phyloP scores from a whole-genome alignment of 2,329 filamentous ascomycete genomes.

The Colletotrichum horii region DNA sequence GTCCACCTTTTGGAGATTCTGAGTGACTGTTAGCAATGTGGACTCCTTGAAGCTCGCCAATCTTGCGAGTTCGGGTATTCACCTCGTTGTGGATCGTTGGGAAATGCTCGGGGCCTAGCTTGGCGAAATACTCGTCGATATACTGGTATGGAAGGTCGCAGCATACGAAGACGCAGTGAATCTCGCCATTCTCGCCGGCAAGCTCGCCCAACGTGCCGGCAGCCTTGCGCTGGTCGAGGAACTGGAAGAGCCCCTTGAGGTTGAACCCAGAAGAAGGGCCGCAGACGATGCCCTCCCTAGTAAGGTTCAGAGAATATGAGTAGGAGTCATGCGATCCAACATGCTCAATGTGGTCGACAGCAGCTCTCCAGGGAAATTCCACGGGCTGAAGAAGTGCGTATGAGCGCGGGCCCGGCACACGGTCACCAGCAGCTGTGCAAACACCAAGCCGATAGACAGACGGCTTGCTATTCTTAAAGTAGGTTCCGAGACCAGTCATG shows the following conservation, averaged over 20 bases:
- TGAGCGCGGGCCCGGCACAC: conserved; percentile 63
- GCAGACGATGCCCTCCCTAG: conserved; percentile 61
- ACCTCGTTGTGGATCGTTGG: conserved; percentile 51
- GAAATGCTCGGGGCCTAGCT: conserved; percentile 54
- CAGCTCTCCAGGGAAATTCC: conserved; percentile 62
- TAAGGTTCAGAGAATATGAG: conserved; percentile 56
- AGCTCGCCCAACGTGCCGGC: conserved; percentile 48
- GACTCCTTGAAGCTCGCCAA: background rate
- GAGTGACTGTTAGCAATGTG: conserved; percentile 23
- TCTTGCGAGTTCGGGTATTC: background rate
- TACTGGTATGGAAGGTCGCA: conserved; percentile 70
- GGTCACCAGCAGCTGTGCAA: conserved; percentile 61
- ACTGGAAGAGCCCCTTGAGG: conserved; percentile 55
- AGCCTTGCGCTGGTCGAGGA: conserved; percentile 52
- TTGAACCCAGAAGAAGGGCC: conserved; percentile 68
- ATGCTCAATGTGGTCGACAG: conserved; percentile 61
- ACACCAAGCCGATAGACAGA: conserved; percentile 53
- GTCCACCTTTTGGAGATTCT: conserved; percentile 55
- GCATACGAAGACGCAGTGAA: conserved; percentile 64
- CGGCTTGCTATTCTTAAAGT: conserved; percentile 55
- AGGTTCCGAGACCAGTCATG: conserved; percentile 55
- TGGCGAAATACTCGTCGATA: conserved; percentile 63
- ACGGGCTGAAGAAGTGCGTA: conserved; percentile 53
- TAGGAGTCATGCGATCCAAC: conserved; percentile 61
- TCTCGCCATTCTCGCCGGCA: conserved; percentile 46